These are phyloP conservation scores for Cornus kousa DNA, from an alignment of 148 eudicot species.

Conservation along the genomic window DNA sequence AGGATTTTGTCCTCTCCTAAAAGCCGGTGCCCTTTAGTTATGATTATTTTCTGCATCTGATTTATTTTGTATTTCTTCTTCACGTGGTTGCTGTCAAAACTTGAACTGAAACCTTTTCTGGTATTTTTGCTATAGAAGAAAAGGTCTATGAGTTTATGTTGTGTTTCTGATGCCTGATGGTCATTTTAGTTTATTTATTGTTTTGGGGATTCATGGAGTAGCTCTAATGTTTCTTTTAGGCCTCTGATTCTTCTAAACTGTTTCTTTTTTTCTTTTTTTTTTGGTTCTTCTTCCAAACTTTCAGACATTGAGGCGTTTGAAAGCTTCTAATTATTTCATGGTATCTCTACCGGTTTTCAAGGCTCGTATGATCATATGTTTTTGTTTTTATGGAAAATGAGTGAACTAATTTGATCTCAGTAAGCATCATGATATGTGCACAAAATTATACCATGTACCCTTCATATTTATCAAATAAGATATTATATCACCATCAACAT, in stretches of 20 bases:
- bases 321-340: too few relatives aligned
- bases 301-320: too few relatives aligned
- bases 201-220: conserved; percentile 5
- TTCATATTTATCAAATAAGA: too few relatives aligned
- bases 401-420: too few relatives aligned
- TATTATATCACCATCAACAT: too few relatives aligned
- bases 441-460: too few relatives aligned
- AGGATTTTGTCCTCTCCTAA: too few relatives aligned
- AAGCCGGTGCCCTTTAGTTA: background rate
- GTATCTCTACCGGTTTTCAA: too few relatives aligned
- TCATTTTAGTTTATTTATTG: background rate
- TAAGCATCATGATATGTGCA: too few relatives aligned
- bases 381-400: too few relatives aligned
- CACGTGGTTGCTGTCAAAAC: background rate
- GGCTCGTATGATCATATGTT: too few relatives aligned
- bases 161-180: background rate
- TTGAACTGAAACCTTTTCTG: background rate
- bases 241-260: background rate
- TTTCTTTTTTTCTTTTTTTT: background rate
- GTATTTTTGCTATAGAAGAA: background rate
- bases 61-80: background rate
- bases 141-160: background rate
- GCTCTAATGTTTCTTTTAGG: background rate
- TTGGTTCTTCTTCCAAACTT: too few relatives aligned
- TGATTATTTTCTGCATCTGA: background rate